These are phyloP conservation scores for Pythium grandisporangium DNA, from an alignment of 352 stramenopile genomes.

Conservation along the genomic window DNA sequence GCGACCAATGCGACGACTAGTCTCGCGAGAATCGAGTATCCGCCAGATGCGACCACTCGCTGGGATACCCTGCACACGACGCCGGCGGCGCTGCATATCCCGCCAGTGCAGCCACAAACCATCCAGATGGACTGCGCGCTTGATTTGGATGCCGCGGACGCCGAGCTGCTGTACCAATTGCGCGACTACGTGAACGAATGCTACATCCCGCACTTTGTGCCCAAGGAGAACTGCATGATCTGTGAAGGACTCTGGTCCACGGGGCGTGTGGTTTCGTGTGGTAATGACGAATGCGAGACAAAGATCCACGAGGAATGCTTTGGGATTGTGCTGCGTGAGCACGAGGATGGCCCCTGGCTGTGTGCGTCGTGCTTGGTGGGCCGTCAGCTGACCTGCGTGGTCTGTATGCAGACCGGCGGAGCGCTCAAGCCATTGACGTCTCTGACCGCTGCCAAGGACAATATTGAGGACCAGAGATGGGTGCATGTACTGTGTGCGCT, in stretches of 20 bases:
- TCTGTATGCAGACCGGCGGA: conserved; percentile 75
- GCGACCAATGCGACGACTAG: conserved; percentile 7
- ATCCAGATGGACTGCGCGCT: conserved; percentile 54
- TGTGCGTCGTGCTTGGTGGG: conserved; percentile 75
- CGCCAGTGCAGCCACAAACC: conserved; percentile 3
- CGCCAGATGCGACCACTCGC: conserved; percentile 5
- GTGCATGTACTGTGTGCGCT: conserved; percentile 78
- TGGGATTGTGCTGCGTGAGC: conserved; percentile 49
- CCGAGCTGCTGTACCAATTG: conserved; percentile 41
- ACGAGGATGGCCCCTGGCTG: conserved; percentile 46
- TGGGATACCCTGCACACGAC: conserved; percentile 14
- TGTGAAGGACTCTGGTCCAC: conserved; percentile 81
- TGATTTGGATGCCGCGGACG: conserved; percentile 46
- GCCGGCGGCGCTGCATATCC: conserved; percentile 4
- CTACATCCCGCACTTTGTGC: conserved; percentile 65
- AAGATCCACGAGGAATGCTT: conserved; percentile 81
- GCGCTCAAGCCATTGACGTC: conserved; percentile 62
- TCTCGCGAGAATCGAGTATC: conserved; percentile 11
- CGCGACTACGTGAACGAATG: conserved; percentile 72
- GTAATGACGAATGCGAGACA: conserved; percentile 52
- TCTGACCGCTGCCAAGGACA: not conserved
- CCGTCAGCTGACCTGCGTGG: conserved; percentile 48
- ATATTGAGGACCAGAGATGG: conserved; percentile 60
- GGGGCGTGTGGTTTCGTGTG: conserved; percentile 53
- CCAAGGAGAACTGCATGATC: conserved; percentile 67